Evolutionary conservation across 768 basidiomycete species (phyloP), one percentile per base, ranked within the genome.

Genomic region (Leucocoprinus birnbaumii): DNA sequence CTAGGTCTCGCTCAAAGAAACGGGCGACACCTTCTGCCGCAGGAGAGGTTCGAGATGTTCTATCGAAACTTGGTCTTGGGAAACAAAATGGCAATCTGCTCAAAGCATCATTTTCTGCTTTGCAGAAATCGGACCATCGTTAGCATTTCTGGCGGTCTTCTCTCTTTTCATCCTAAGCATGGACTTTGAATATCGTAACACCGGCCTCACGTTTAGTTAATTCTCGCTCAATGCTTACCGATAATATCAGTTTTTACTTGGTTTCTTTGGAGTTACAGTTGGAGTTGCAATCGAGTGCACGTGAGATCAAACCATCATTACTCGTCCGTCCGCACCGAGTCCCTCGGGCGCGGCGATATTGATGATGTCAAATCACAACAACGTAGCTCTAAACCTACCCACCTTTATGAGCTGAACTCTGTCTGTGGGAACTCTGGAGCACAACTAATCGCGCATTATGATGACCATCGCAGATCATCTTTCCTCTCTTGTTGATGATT

Each of bases 1-100:
- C 86, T 14, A 48, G 42, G 76, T 79, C 41, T 37, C 51, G 43
- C n/a, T 44, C 37, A 19, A 83, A 83, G 66, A 80, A 79, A 64
- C 75, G 76, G 41, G 72, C 72, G 14, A 65, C 71, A 16, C 71
- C 80, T 9, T 71, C 78, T 53, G 81, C 80, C 16, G 73, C 85
- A 31, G 82, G 77, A 10, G 90, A 94, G 68, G 90, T 93, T 53
- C 77, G 85, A 48, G 91, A 94, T 55, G 86, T 93, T 49, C 70
- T 94, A 58, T 89, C 87, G 58, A 87, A 81, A 58, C 73, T 94
- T n/a, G 91, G 91, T 21, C 89, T 94, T 56, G 87, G 89, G 21
- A 91, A 86, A 68, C 82, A 82, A 65, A 83, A 75, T 46, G 74
- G 75, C 47, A 83, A 73, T 66, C 67, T 86, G 50, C 67, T 91